Percentiles rank a stretch among this genome's conserved stretches.
phyloP scores from a whole-genome alignment of 2,329 filamentous ascomycete genomes.

The Sphaerulina vaccinii region DNA sequence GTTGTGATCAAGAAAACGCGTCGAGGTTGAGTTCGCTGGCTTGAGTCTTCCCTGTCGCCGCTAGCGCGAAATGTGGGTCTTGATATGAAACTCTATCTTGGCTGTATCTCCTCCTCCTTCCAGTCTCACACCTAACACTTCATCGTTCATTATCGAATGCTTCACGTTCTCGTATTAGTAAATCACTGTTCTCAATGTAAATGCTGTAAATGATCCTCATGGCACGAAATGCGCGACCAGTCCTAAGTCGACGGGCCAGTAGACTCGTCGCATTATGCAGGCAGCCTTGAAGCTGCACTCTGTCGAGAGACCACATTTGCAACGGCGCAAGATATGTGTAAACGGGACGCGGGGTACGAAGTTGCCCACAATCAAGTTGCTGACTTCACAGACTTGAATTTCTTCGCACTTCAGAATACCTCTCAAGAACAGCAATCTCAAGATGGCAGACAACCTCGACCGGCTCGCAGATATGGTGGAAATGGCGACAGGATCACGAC shows the following conservation, averaged over 20 bases:
- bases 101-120: no score
- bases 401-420: background rate
- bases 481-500: background rate
- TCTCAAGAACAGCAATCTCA: background rate
- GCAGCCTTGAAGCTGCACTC: constrained; percentile 3
- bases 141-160: no score
- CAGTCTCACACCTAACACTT: no score
- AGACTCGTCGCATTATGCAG: constrained; percentile 3
- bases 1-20: no score
- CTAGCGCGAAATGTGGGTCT: no score
- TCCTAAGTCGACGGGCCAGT: background rate
- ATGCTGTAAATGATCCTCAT: no score
- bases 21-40: no score
- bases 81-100: no score
- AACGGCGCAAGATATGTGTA: background rate
- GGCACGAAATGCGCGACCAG: no score
- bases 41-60: no score
- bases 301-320: background rate
- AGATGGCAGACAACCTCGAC: background rate
- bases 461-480: background rate
- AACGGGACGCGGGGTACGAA: background rate
- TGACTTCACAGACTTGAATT: background rate
- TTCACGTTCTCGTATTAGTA: no score
- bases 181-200: no score
- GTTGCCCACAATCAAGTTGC: background rate